These are phyloP conservation scores for Cicer bijugum DNA, from an alignment of 306 rosid species.

Conservation along the genomic window DNA sequence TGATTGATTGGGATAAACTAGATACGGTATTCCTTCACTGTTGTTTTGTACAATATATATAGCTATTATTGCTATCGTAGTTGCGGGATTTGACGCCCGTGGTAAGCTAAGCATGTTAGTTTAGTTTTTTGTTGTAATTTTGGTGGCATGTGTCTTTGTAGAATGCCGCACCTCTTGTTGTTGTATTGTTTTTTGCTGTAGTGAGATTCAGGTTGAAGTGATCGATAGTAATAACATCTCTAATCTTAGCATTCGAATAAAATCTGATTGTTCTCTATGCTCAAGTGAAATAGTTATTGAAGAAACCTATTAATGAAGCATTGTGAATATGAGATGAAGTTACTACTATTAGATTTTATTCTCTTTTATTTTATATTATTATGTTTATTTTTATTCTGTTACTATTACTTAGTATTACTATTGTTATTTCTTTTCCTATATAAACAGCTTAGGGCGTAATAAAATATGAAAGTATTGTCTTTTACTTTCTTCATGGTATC, in stretches of 20 bases:
- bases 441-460: too few relatives aligned
- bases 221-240: conserved; percentile 14
- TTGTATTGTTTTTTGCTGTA: background rate
- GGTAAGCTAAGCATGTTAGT: conserved; percentile 31
- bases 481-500: too few relatives aligned
- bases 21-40: background rate
- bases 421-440: too few relatives aligned
- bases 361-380: too few relatives aligned
- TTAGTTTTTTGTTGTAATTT: conserved; percentile 2
- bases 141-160: conserved; percentile 25
- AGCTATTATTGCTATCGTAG: conserved; percentile 2
- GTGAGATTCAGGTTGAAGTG: conserved; percentile 25
- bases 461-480: too few relatives aligned
- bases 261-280: conserved; percentile 1
- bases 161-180: background rate
- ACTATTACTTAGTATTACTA: too few relatives aligned
- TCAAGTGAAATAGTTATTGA: background rate
- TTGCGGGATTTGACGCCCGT: background rate
- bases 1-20: conserved; percentile 29
- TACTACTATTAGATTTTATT: background rate
- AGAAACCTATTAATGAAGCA: background rate
- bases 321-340: conserved; percentile 2
- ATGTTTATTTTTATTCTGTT: too few relatives aligned
- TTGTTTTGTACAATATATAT: conserved; percentile 43
- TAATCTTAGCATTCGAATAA: background rate